Conservation (phyloP, 495 filamentous ascomycete species). For the Penicillium atrosanguineum region DNA sequence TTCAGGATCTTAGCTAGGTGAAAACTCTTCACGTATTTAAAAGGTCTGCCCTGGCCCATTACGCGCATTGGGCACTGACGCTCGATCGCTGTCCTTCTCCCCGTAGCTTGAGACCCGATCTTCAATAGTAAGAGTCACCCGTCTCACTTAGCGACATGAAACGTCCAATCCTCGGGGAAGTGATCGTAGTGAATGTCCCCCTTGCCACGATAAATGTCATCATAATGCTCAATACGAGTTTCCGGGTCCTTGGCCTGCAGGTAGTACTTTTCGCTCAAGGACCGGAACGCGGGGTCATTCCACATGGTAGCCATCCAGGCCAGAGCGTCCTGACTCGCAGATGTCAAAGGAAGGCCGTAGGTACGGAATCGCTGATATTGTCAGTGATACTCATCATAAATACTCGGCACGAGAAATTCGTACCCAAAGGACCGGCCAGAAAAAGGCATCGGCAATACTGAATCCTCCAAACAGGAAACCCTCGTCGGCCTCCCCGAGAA, state of each 20-base stretch:
- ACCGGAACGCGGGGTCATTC: conserved; percentile 39
- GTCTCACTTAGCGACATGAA: conserved; percentile 15
- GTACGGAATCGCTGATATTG: conserved; percentile 40
- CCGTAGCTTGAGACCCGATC: no score
- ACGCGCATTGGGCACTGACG: no score
- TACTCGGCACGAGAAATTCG: conserved; percentile 1
- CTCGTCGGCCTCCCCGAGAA: conserved; percentile 20
- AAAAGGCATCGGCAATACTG: conserved; percentile 38
- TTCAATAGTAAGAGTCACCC: no score
- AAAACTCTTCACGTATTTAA: no score
- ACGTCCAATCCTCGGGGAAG: conserved; percentile 41
- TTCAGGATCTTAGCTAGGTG: no score
- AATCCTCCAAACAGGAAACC: conserved; percentile 34
- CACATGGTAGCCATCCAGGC: conserved; percentile 48
- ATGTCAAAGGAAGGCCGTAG: conserved; percentile 40
- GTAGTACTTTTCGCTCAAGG: conserved; percentile 33
- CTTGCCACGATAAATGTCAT: conserved; percentile 37
- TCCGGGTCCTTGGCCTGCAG: conserved; percentile 38
- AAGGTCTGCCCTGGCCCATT: no score
- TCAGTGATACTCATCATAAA: neutral
- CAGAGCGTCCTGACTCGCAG: conserved; percentile 35
- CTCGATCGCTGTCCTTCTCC: no score
- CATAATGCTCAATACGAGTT: conserved; percentile 36
- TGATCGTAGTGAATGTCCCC: conserved; percentile 32
- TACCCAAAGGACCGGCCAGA: conserved; percentile 41